Evolutionary conservation across 208 protist species (phyloP).

Genomic region (Trypanosoma avium): DNA sequence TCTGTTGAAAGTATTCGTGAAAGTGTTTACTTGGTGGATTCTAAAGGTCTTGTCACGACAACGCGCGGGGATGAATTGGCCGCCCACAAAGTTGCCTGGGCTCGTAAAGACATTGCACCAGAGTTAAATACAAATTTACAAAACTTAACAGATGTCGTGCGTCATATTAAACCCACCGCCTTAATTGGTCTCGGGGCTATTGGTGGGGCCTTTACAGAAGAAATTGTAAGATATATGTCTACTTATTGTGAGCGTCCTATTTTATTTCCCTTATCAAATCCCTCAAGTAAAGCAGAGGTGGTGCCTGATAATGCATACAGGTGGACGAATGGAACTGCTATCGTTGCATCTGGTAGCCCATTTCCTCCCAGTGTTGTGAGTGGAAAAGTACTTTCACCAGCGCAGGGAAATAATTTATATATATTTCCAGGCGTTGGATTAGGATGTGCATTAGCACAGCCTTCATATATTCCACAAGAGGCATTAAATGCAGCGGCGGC

Average conservation of each 20-base stretch:
- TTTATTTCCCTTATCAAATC: conserved; percentile 97
- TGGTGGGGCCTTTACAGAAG: conserved; percentile 93
- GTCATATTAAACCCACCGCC: conserved; percentile 93
- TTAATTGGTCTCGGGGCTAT: conserved; percentile 94
- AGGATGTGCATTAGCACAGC: conserved; percentile 70
- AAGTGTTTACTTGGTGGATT: conserved; percentile 93
- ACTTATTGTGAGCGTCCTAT: conserved; percentile 88
- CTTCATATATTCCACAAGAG: conserved; percentile 85
- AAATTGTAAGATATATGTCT: conserved; percentile 84
- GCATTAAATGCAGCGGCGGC: conserved; percentile 82
- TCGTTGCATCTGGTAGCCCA: conserved; percentile 96
- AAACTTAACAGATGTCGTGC: conserved; percentile 67
- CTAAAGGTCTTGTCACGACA: conserved; percentile 87
- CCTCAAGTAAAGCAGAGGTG: conserved; percentile 88
- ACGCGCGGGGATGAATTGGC: conserved; percentile 82
- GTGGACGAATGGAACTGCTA: conserved; percentile 91
- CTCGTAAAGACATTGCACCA: conserved; percentile 78
- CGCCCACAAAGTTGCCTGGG: conserved; percentile 87
- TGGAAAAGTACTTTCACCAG: conserved; percentile 76
- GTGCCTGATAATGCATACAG: conserved; percentile 93
- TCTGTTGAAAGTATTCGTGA: conserved; percentile 75
- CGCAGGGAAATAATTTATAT: conserved; percentile 98
- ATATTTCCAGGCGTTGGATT: conserved; percentile 96
- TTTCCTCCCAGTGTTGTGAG: conserved; percentile 91
- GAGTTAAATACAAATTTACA: conserved; percentile 57